Base-by-base conservation (phyloP, 371 early-diverging fungal genomes). In the Chytridiales sp. region DNA sequence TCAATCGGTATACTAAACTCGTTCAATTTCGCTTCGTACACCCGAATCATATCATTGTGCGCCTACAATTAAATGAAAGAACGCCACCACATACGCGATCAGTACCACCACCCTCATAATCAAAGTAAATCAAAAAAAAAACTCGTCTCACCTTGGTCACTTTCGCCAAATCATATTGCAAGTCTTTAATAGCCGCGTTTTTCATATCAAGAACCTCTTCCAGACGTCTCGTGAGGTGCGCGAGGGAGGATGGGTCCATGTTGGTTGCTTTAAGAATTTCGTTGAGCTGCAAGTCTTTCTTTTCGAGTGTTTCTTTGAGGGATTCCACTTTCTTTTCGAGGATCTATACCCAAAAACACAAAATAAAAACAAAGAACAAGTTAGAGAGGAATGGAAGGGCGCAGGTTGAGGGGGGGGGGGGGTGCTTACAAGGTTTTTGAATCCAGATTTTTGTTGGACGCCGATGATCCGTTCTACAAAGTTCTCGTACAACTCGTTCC, bases 401-500 rank as follows among this genome's bases (percentile, higher is more conserved):
- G n/a, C n/a, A n/a, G n/a, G n/a, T n/a, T n/a, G n/a, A n/a, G n/a
- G n/a, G n/a, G n/a, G n/a, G n/a, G n/a, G n/a, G 8, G 21, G 15
- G 19, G 26, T 2, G 44, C 59, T 21, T 34, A 82, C 80, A 59
- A 79, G 47, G 60, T 79, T 83, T 64, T 83, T 83, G 68, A 83
- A 78, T 8, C 78, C 81, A 39, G 81, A 69, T 70, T 81, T 81
- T 59, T 83, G 81, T 67, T 83, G 83, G 55, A 79, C 81, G 38
- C 75, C 73, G 24, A 79, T 71, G 34, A 79, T 75, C 40, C 76
- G 42, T 36, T 80, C 75, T n/a, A 77, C 74, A 68, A 83, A 83
- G 34, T 77, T 67, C 41, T 76, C 76, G 53, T 81, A 79, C 52
- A 83, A 58, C 54, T 77, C 81, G 48, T 78, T 79, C 49, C 80